Base-by-base conservation (phyloP, 1,284 basidiomycete species). In the Leccinum fallax region DNA sequence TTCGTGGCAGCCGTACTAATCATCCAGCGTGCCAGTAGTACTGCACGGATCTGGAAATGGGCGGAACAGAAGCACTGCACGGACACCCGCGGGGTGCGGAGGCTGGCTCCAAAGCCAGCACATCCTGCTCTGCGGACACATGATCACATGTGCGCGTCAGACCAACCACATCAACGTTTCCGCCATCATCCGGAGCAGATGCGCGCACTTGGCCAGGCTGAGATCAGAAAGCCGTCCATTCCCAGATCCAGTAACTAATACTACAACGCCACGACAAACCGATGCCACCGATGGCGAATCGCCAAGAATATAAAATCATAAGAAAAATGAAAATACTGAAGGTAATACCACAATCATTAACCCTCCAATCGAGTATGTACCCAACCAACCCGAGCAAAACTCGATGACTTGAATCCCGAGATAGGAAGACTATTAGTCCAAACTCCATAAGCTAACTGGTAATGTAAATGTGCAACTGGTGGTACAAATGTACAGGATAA, bases 401-500 rank as follows among this genome's bases (percentile, higher is more conserved):
- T 73, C 63, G 72, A 73, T 66, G 70, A 69, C 53, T 34, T 34
- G 32, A 34, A 34, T 34, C 71, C 46, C 46, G 62, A 64, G 26
- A 63, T 66, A 62, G 55, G 55, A 60, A 62, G 34, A 63, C 56
- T 51, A 74, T 76, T 77, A 77, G 72, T 73, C 74, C 74, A 69
- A 63, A 40, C 58, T 64, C 67, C 65, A 58, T 77, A 77, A 65
- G 61, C 66, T 76, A 77, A 65, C 67, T 58, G 56, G 67, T 77
- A 74, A 62, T 61, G 73, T 74, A 74, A 75, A 76, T 72, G 71
- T 67, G 75, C 69, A 72, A 63, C 62, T 76, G 58, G 58, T 65
- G 57, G 65, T 76, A 74, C 73, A 76, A 49, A 77, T 75, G 67
- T 72, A 76, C 73, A 71, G 26, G 60, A 57, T 53, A 19, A 6